Base-by-base conservation (phyloP, 2,329 filamentous ascomycete species). In the Cadophora gregata region DNA sequence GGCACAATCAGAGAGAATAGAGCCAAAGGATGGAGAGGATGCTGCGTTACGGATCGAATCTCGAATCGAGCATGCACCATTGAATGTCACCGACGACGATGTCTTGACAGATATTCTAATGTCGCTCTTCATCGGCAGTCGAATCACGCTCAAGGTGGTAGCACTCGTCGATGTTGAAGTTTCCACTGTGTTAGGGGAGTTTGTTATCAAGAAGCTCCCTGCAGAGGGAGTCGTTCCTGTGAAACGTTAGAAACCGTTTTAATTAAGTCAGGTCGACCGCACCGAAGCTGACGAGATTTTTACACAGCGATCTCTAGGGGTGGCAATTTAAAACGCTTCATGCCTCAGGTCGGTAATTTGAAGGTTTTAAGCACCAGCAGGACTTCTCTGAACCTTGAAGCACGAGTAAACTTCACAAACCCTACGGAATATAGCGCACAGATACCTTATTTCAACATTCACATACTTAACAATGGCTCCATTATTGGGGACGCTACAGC, bases 171-270 rank as follows among this genome's bases (percentile, higher is more conserved):
- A 97, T 78, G 91, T 94, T 70, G 88, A 92, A 75, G 87, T 97
- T 61, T 84, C 88, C 66, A 97, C 94, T 33, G 89, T 91, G 29
- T 83, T 99, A 70, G 96, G 96, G 59, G 83, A 90, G 72, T 86
- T 98, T 75, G 85, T 90, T 63, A 82, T 98, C 74, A 93, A 92
- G 78, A 88, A 90, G 72, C 90, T 99, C 75, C 95, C 95, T 58
- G 93, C 88, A 51, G 85, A 93, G 82, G 94, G 96, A 73, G 87
- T 90, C 75, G 89, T 99, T 76, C 92, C 92, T 80, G 88, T 98
- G 82, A 96, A 97, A 87, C 92, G 93, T 97, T 90, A 88, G 94
- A 63, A 84, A 80, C 84, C 83, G 80, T 82, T 85, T 82, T 79
- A 75, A 78, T 80, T 79, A 75, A n/a, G 69, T 73, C 72, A 68